Evolutionary conservation across 2,329 filamentous ascomycete genomes (phyloP).

Genomic region (Stachybotrys chartarum): DNA sequence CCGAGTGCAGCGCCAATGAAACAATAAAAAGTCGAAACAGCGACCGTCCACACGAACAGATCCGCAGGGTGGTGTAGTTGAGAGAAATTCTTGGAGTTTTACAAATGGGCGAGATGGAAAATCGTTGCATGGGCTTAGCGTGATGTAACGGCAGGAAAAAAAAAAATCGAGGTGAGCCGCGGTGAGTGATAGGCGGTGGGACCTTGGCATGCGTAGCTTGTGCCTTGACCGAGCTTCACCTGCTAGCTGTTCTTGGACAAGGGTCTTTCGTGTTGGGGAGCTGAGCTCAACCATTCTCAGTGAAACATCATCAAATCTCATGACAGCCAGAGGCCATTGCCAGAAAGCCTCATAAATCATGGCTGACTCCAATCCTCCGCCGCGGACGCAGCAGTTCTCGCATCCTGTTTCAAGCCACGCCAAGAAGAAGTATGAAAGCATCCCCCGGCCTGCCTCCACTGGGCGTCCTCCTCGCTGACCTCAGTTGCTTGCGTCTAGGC

Average conservation of each 20-base stretch:
- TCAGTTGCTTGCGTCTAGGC: conserved; percentile 17
- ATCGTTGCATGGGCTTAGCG: background rate
- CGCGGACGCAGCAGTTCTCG: conserved; percentile 27
- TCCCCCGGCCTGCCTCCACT: background rate
- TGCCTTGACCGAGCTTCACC: background rate
- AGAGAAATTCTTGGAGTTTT: background rate
- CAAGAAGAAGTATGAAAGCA: conserved; percentile 38
- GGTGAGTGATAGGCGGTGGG: background rate
- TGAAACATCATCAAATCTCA: background rate
- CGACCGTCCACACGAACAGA: background rate
- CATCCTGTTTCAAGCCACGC: conserved; percentile 44
- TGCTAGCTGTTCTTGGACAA: background rate
- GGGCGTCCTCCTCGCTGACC: background rate
- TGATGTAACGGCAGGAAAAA: conserved; percentile 1
- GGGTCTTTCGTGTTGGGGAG: background rate
- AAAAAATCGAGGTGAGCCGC: conserved; percentile 2
- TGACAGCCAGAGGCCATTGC: background rate
- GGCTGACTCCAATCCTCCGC: background rate
- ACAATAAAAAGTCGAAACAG: no score
- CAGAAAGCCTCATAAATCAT: background rate
- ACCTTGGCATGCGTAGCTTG: background rate
- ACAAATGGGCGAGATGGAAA: background rate
- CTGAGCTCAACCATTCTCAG: background rate
- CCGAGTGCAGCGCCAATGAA: no score
- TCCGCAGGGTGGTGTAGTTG: background rate